Base-by-base conservation (phyloP, 192 early-diverging fungal genomes). In the Coemansia erecta region DNA sequence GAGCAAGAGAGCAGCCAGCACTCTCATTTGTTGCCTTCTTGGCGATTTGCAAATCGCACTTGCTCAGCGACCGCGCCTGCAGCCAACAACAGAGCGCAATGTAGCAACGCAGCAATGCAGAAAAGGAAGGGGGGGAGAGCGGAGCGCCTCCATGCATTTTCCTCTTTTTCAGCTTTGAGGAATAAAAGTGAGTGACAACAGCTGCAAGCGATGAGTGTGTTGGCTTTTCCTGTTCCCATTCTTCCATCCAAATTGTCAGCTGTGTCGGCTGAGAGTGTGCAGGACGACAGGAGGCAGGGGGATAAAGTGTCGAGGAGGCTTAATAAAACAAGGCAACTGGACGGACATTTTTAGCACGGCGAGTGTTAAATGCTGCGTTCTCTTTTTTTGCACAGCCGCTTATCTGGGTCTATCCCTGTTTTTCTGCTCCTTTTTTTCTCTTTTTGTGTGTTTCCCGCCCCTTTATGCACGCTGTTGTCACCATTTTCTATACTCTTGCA, bases 391-490 rank as follows among this genome's bases (percentile, higher is more conserved):
- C 21, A 11, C 19, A 18, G 21, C 47, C 47, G 11, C 47, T 49
- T 49, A 49, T 49, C 47, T 49, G 47, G 47, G 47, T 49, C 47
- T 18, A 8, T n/a, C 14, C 31, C 28, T 17, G 3, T 37, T 28
- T 33, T 28, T 53, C 17, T 53, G n/a, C n/a, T n/a, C n/a, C n/a
- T 51, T 2, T 9, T 22, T 21, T 48, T 50, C 19, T 0, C 12
- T 24, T 53, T n/a, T 33, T 28, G n/a, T 31, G 11, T 53, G 28
- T 37, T 28, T n/a, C 28, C 24, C 12, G 51, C 28, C 51, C 19
- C 51, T 8, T 35, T 28, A 53, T 53, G 51, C 51, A 53, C 13
- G 51, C 14, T 53, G 51, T 53, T 53, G 51, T 53, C 51, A 53
- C 17, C 24, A 50, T 50, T 53, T 53, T 28, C 31, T 17, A 9